Evolutionary conservation across 2,329 filamentous ascomycete species (phyloP).

Genomic region (Hymenoscyphus salicellus): DNA sequence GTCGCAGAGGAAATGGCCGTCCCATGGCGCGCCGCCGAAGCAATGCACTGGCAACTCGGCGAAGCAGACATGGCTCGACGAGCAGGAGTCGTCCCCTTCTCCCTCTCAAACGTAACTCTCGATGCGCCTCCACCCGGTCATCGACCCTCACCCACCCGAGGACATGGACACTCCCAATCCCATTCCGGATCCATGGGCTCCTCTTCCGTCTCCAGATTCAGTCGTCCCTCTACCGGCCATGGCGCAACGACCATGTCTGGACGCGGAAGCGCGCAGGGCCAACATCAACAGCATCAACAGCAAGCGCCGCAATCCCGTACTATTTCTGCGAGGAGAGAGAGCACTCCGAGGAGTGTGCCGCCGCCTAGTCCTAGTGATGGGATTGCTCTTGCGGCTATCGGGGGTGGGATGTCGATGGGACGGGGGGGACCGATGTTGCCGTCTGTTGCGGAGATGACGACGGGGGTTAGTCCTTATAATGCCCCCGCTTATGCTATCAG

Average conservation of each 20-base stretch:
- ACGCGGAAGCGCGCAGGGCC: conserved; percentile 13
- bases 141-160: conserved; percentile 43
- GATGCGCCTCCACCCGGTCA: conserved; percentile 42
- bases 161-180: conserved; percentile 32
- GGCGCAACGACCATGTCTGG: conserved; percentile 16
- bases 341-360: conserved; percentile 35
- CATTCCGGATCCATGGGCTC: conserved; percentile 24
- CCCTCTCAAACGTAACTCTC: conserved; percentile 56
- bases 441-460: conserved; percentile 61
- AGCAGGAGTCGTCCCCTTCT: conserved; percentile 85
- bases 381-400: conserved; percentile 34
- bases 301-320: conserved; percentile 22
- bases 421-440: conserved; percentile 47
- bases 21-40: conserved; percentile 92
- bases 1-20: conserved; percentile 93
- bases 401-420: conserved; percentile 26
- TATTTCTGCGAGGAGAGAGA: conserved; percentile 35
- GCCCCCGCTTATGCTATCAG: conserved; percentile 52
- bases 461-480: conserved; percentile 59
- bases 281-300: not conserved
- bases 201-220: conserved; percentile 21
- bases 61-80: conserved; percentile 91
- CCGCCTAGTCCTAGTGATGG: conserved; percentile 41
- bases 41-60: conserved; percentile 97
- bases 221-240: conserved; percentile 27